These are phyloP conservation scores for Penicillium tannophilum DNA, from an alignment of 495 filamentous ascomycete genomes.

Conservation along the genomic window DNA sequence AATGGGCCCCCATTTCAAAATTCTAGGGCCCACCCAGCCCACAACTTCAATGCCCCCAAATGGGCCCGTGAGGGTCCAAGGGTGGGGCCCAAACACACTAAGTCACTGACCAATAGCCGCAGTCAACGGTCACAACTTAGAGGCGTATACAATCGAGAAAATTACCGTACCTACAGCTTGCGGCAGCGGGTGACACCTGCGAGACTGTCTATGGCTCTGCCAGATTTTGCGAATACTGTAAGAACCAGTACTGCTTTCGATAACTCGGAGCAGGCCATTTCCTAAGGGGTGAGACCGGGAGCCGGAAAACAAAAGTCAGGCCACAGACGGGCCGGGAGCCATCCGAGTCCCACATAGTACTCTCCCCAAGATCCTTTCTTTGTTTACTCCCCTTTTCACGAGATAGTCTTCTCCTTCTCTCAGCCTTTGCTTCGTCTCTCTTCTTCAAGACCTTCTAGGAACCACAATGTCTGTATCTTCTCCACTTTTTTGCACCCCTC, in stretches of 20 bases:
- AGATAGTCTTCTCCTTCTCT: conserved; percentile 22
- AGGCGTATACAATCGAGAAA: no score
- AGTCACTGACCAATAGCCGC: no score
- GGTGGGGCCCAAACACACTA: no score
- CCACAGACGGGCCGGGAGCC: conserved; percentile 13
- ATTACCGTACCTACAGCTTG: no score
- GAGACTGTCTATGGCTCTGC: neutral
- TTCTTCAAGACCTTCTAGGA: conserved; percentile 21
- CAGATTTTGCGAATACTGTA: conserved; percentile 19
- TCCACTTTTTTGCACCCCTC: conserved; percentile 10
- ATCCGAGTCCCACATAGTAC: conserved; percentile 16
- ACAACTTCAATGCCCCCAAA: no score
- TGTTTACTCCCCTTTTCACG: conserved; percentile 18
- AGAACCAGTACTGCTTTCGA: conserved; percentile 19
- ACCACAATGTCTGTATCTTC: conserved; percentile 24
- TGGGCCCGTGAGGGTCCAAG: no score
- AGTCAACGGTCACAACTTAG: no score
- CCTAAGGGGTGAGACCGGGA: conserved; percentile 13
- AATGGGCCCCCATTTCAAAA: no score
- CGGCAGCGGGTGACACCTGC: no score
- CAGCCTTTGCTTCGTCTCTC: conserved; percentile 20
- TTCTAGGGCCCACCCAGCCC: no score
- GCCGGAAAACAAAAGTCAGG: conserved; percentile 17
- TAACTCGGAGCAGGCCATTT: conserved; percentile 19
- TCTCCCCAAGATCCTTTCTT: conserved; percentile 16